These are phyloP conservation scores for Endothia cerciana DNA, from an alignment of 2,329 filamentous ascomycete species.

Conservation along the genomic window DNA sequence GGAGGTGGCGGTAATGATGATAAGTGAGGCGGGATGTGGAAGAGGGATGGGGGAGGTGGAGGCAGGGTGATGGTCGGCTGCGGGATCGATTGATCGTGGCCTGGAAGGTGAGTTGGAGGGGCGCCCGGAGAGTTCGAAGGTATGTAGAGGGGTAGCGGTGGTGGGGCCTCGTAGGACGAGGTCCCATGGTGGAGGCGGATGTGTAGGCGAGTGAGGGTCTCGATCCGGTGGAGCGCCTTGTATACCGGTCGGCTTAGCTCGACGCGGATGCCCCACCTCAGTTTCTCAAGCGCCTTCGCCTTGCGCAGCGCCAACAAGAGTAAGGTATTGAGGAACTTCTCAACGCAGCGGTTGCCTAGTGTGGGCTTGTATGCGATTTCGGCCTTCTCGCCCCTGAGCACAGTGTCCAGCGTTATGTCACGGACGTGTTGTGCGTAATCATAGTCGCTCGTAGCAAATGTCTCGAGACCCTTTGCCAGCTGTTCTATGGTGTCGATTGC, in stretches of 20 bases:
- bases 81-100: slow-evolving; percentile 27
- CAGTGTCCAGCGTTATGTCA: slow-evolving; percentile 60
- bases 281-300: slow-evolving; percentile 58
- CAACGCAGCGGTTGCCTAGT: slow-evolving; percentile 58
- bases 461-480: slow-evolving; percentile 62
- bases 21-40: slow-evolving; percentile 34
- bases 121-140: slow-evolving; percentile 27
- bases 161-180: slow-evolving; percentile 57
- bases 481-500: slow-evolving; percentile 59
- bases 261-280: slow-evolving; percentile 67
- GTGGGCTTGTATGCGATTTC: slow-evolving; percentile 59
- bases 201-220: slow-evolving; percentile 56
- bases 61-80: slow-evolving; percentile 30
- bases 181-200: slow-evolving; percentile 62
- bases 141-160: slow-evolving; percentile 47
- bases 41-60: slow-evolving; percentile 28
- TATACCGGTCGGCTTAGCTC: slow-evolving; percentile 64
- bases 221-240: slow-evolving; percentile 57
- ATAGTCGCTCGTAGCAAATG: slow-evolving; percentile 66
- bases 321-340: slow-evolving; percentile 67
- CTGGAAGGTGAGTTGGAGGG: slow-evolving; percentile 27
- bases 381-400: slow-evolving; percentile 55
- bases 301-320: slow-evolving; percentile 60
- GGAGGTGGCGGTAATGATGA: slow-evolving; percentile 37
- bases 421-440: slow-evolving; percentile 63